Evolutionary conservation across 2,329 filamentous ascomycete genomes (phyloP).

Genomic region (Pyricularia grisea): DNA sequence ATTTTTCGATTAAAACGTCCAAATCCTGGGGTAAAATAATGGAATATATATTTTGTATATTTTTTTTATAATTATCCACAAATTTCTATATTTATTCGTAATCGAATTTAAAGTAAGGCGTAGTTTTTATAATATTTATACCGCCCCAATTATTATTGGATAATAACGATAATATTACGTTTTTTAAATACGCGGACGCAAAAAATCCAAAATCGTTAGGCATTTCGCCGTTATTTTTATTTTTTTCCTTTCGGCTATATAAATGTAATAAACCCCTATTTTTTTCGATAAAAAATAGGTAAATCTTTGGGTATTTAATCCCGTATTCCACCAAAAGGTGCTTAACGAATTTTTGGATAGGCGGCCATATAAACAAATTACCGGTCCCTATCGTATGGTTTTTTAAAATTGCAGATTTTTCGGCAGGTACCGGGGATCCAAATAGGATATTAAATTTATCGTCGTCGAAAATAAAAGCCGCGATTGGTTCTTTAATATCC

Average conservation of each 20-base stretch:
- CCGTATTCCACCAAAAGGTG: conserved; percentile 32
- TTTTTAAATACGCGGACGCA: conserved; percentile 13
- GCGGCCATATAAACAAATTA: conserved; percentile 65
- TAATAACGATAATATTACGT: conserved; percentile 42
- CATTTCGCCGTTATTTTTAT: conserved; percentile 40
- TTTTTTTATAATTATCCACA: conserved; percentile 46
- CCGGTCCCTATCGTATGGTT: conserved; percentile 90
- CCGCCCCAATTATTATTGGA: conserved; percentile 49
- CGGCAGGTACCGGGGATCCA: conserved; percentile 41
- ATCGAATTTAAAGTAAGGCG: conserved; percentile 39
- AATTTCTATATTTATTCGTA: conserved; percentile 40
- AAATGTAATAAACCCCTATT: conserved; percentile 62
- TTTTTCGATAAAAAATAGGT: conserved; percentile 69
- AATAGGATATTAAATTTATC: conserved; percentile 33
- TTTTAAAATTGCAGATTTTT: conserved; percentile 63
- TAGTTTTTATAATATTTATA: conserved; percentile 15
- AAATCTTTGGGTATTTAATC: conserved; percentile 49
- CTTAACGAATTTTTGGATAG: conserved; percentile 55
- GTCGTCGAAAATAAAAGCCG: not conserved
- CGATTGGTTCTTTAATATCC: no score
- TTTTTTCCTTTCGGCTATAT: no score
- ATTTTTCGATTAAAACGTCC: conserved; percentile 40
- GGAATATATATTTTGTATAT: conserved; percentile 58
- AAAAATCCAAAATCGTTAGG: conserved; percentile 23
- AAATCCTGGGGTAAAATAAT: conserved; percentile 47